Evolutionary conservation across 306 rosid genomes (phyloP).

Genomic region (Prunus davidiana): DNA sequence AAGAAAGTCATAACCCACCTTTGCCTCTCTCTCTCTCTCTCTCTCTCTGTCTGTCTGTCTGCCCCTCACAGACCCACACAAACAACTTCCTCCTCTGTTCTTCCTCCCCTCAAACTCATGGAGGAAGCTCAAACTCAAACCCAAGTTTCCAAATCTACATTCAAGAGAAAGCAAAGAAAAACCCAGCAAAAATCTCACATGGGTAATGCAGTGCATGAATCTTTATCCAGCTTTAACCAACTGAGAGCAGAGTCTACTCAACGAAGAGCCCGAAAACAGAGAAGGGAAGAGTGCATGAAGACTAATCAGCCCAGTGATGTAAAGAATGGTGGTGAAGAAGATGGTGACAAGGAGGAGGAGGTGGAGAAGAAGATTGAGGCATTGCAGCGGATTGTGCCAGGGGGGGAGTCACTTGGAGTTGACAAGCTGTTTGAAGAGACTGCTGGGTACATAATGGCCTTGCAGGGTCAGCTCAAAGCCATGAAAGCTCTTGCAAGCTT

Average conservation of each 20-base stretch:
- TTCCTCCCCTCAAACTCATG: slow-evolving; percentile 18
- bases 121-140: slow-evolving; percentile 18
- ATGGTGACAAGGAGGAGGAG: slow-evolving; percentile 50
- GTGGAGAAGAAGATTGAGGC: slow-evolving; percentile 77
- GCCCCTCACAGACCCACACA: neutral
- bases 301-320: neutral
- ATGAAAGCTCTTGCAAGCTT: slow-evolving; percentile 57
- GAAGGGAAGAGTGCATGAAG: slow-evolving; percentile 5
- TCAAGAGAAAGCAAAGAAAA: slow-evolving; percentile 32
- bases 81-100: neutral
- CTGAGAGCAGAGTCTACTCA: neutral
- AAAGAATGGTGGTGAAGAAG: slow-evolving; percentile 1
- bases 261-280: slow-evolving; percentile 9
- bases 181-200: slow-evolving; percentile 10
- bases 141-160: slow-evolving; percentile 32
- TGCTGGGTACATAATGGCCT: slow-evolving; percentile 69
- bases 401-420: slow-evolving; percentile 62
- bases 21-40: neutral
- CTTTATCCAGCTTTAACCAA: neutral
- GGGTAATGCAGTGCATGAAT: slow-evolving; percentile 22
- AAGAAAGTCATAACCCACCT: neutral
- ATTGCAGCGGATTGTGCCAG: slow-evolving; percentile 85
- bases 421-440: slow-evolving; percentile 88
- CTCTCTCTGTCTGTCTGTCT: neutral
- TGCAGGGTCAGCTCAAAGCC: slow-evolving; percentile 74